phyloP scores from a whole-genome alignment of 495 filamentous ascomycete genomes.

The Hypoxylon rickii region DNA sequence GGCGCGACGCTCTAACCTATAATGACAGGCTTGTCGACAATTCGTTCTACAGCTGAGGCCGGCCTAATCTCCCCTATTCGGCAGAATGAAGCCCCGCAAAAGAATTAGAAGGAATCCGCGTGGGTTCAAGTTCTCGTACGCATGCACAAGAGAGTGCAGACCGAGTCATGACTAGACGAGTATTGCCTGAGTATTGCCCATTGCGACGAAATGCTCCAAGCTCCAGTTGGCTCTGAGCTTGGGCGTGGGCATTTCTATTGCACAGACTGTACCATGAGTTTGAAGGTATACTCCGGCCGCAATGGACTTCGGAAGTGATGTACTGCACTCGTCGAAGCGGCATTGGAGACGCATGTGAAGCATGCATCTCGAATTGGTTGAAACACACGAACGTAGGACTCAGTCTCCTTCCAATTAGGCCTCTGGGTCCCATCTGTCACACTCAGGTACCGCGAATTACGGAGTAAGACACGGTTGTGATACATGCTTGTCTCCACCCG shows the following conservation, averaged over 20 bases:
- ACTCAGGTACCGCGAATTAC: conserved; percentile 6
- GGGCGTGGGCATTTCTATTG: too few relatives aligned
- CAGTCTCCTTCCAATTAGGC: conserved; percentile 3
- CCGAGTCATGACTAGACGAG: conserved; percentile 20
- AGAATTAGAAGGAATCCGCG: conserved; percentile 10
- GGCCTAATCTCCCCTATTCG: too few relatives aligned
- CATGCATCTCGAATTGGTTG: conserved; percentile 19
- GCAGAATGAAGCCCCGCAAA: too few relatives aligned
- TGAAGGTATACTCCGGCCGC: conserved; percentile 17
- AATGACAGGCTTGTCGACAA: conserved; percentile 51
- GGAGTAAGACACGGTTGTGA: conserved; percentile 13
- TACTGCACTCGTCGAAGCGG: conserved; percentile 16
- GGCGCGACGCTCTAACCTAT: conserved; percentile 28
- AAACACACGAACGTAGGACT: conserved; percentile 22
- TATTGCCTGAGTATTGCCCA: conserved; percentile 4
- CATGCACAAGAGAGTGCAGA: conserved; percentile 14
- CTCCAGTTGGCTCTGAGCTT: conserved; percentile 20
- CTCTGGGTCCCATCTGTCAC: conserved; percentile 5
- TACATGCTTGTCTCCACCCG: conserved; percentile 21
- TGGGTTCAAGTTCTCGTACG: conserved; percentile 11
- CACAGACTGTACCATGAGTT: too few relatives aligned
- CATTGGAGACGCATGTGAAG: conserved; percentile 8
- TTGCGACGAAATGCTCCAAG: too few relatives aligned
- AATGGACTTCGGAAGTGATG: conserved; percentile 5
- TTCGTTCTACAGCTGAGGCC: conserved; percentile 51